These are phyloP conservation scores for Ettlia oleoabundans DNA, from an alignment of 139 green algal genomes.

Conservation along the genomic window DNA sequence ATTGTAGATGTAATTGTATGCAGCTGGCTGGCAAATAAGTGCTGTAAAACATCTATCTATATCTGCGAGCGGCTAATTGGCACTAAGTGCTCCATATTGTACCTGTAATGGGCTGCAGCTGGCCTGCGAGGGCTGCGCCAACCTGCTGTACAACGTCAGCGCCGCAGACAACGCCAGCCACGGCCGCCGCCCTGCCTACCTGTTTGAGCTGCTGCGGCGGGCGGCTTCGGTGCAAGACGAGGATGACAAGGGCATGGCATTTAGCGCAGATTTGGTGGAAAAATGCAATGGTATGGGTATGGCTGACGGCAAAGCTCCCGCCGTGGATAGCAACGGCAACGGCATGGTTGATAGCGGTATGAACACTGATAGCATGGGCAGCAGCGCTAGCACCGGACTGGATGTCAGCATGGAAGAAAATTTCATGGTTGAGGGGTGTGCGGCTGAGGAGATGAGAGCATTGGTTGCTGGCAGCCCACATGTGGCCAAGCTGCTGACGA, in stretches of 20 bases:
- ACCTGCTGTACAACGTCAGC: constrained; percentile 21
- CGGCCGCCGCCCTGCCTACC: constrained; percentile 22
- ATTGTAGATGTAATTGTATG: too few species aligned
- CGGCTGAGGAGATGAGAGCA: not conserved
- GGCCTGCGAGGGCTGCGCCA: not conserved
- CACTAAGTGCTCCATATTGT: too few species aligned
- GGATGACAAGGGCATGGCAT: not conserved
- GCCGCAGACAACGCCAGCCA: not conserved
- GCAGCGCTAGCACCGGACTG: not conserved
- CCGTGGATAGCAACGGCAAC: not conserved
- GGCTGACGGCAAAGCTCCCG: too few species aligned
- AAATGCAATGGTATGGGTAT: too few species aligned
- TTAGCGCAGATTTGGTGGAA: too few species aligned
- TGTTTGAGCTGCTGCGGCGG: constrained; percentile 28
- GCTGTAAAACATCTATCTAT: too few species aligned
- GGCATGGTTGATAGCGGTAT: too few species aligned
- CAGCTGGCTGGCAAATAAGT: too few species aligned
- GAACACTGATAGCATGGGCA: too few species aligned
- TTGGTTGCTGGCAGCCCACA: not conserved
- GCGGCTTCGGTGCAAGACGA: not conserved
- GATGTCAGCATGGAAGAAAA: too few species aligned
- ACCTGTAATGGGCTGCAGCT: constrained; percentile 10
- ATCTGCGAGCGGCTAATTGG: too few species aligned
- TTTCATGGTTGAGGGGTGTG: too few species aligned
- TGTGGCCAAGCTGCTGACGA: not conserved